phyloP scores from a whole-genome alignment of 2,329 filamentous ascomycete species.

The Thermoascus crustaceus region DNA sequence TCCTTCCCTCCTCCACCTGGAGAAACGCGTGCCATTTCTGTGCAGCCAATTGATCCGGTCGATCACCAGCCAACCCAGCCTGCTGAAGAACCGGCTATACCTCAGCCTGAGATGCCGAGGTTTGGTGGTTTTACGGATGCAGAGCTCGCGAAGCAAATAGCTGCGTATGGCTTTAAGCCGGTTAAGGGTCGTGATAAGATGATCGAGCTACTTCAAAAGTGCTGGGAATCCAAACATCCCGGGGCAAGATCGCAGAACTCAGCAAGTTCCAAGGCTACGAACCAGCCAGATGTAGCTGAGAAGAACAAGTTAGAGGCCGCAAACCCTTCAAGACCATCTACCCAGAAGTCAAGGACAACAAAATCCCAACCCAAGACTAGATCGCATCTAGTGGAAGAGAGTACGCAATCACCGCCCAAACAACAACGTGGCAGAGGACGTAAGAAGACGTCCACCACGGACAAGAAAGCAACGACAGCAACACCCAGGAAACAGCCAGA shows the following conservation, averaged over 20 bases:
- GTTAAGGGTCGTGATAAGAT: conserved; percentile 60
- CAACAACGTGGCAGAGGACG: too few relatives aligned
- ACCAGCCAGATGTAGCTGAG: not conserved
- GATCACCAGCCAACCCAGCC: conserved; percentile 1
- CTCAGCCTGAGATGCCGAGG: conserved; percentile 40
- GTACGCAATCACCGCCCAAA: too few relatives aligned
- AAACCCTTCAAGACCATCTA: too few relatives aligned
- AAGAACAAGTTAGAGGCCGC: too few relatives aligned
- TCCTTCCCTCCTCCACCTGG: too few relatives aligned
- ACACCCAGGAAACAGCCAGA: conserved; percentile 2
- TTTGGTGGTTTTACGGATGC: conserved; percentile 55
- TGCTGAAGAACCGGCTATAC: conserved; percentile 1
- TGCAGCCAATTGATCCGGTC: not conserved
- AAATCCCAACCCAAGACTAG: too few relatives aligned
- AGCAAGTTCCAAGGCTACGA: conserved; percentile 3
- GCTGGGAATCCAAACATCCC: conserved; percentile 56
- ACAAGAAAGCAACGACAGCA: too few relatives aligned
- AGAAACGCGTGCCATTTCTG: not conserved
- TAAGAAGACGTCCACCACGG: too few relatives aligned
- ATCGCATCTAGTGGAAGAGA: too few relatives aligned
- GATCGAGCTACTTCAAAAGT: conserved; percentile 61
- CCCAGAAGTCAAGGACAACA: too few relatives aligned
- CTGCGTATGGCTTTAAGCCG: conserved; percentile 63
- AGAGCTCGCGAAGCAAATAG: conserved; percentile 55
- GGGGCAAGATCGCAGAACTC: conserved; percentile 4